Conservation (phyloP, 768 basidiomycete species). For the Coprinopsis marcescibilis region DNA sequence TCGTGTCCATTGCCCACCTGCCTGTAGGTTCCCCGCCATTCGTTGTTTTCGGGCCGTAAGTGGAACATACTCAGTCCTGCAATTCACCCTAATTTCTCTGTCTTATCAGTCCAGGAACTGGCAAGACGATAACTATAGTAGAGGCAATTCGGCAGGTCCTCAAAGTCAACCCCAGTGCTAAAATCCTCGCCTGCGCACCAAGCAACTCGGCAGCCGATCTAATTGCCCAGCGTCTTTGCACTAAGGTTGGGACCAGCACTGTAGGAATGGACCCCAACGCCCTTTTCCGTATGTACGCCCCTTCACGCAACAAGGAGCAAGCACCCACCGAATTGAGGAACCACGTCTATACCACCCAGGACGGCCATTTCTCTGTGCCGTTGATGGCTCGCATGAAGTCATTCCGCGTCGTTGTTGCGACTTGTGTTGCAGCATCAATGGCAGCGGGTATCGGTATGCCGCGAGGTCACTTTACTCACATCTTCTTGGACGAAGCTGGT, state of each 20-base stretch:
- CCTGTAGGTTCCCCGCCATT: constrained; percentile 44
- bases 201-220: constrained; percentile 54
- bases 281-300: constrained; percentile 44
- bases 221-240: constrained; percentile 37
- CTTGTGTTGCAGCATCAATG: constrained; percentile 58
- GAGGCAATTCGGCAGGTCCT: constrained; percentile 46
- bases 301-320: constrained; percentile 22
- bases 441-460: constrained; percentile 49
- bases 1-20: constrained; percentile 36
- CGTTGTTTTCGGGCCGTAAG: constrained; percentile 55
- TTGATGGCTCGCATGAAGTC: constrained; percentile 28
- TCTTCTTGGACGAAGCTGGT: constrained; percentile 68
- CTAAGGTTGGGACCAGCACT: too few relatives aligned
- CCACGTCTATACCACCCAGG: neutral
- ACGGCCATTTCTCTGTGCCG: constrained; percentile 30
- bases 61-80: neutral
- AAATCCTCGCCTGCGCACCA: constrained; percentile 46
- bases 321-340: neutral
- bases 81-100: neutral
- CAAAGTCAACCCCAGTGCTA: constrained; percentile 21
- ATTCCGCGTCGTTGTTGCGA: constrained; percentile 55
- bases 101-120: constrained; percentile 39
- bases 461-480: constrained; percentile 58
- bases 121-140: constrained; percentile 50
- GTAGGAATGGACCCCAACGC: constrained; percentile 19